Evolutionary conservation across 2,329 filamentous ascomycete genomes (phyloP).

Genomic region (Fusarium sp.): DNA sequence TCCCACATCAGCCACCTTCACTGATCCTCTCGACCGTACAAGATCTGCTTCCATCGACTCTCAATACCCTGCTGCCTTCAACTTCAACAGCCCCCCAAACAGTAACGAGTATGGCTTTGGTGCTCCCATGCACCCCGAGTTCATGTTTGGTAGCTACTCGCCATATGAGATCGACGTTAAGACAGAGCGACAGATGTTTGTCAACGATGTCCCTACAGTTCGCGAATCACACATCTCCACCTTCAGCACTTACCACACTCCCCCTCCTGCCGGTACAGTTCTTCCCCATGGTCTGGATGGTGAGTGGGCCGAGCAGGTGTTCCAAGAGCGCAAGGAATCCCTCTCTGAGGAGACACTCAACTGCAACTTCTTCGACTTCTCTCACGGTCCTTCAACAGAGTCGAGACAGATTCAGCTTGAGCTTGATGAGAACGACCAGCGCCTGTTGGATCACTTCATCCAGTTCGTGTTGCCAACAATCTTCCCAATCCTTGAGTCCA

Average conservation of each 20-base stretch:
- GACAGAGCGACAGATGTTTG: conserved; percentile 92
- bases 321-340: conserved; percentile 67
- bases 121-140: conserved; percentile 70
- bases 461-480: conserved; percentile 87
- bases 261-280: conserved; percentile 75
- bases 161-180: conserved; percentile 97
- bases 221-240: conserved; percentile 90
- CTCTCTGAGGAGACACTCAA: conserved; percentile 74
- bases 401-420: conserved; percentile 79
- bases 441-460: conserved; percentile 90
- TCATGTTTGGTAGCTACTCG: conserved; percentile 69
- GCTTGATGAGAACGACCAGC: conserved; percentile 88
- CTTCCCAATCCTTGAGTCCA: conserved; percentile 91
- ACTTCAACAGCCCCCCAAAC: conserved; percentile 72
- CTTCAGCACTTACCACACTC: conserved; percentile 89
- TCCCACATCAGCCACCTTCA: conserved; percentile 82
- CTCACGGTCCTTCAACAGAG: conserved; percentile 72
- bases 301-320: conserved; percentile 66
- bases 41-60: conserved; percentile 84
- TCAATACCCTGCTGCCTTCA: conserved; percentile 78
- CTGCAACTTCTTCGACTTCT: conserved; percentile 85
- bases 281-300: conserved; percentile 72
- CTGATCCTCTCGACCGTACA: conserved; percentile 77
- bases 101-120: conserved; percentile 70
- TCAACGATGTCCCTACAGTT: conserved; percentile 88